Evolutionary conservation across 2,329 filamentous ascomycete genomes (phyloP), one percentile per base, ranked within the genome.

Genomic region (Penicillium sp.): DNA sequence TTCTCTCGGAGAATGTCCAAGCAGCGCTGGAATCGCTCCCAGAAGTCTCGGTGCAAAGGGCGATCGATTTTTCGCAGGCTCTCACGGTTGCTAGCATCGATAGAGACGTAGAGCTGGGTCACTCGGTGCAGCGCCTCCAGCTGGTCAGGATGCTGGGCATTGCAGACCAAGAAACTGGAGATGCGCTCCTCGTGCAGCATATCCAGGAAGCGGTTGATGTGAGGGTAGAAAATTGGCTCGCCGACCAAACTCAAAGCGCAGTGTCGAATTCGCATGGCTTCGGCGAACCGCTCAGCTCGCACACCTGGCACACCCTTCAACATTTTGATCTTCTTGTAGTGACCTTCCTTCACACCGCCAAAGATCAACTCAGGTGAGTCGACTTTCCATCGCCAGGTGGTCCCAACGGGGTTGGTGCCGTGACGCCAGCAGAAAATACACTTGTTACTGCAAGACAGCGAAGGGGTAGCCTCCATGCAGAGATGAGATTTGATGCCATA

Each of bases 401-500:
- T 98, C 53, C 93, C 93, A 0, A 98, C 95, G 0, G 94, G 94
- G 75, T 98, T 99, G 0, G 95, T 98, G 57, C 94, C 95, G 75
- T 98, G 95, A 7, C 95, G 89, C 95, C 94, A 99, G 84, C 94
- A 99, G 78, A 98, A 99, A 68, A 99, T 92, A 77, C 95, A 98
- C 78, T 99, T 98, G 82, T 98, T 98, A 65, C 91, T 95, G 83
- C 94, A 99, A 10, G 92, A 96, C 4, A 99, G 86, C 0, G 93
- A 97, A 0, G 94, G 94, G 0, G 94, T 98, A 1, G 94, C 94
- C 79, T 99, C 94, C 95, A 99, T 99, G 79, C 94, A 99, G 64
- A 96, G 90, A 74, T 99, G 95, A 0, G 93, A 97, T 67, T 91
- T 88, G 77, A 99, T 99, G 53, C 94, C 94, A 78, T 99, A 99